Conservation (phyloP, 2,329 filamentous ascomycete species). For the Chaetomiaceae sp. region DNA sequence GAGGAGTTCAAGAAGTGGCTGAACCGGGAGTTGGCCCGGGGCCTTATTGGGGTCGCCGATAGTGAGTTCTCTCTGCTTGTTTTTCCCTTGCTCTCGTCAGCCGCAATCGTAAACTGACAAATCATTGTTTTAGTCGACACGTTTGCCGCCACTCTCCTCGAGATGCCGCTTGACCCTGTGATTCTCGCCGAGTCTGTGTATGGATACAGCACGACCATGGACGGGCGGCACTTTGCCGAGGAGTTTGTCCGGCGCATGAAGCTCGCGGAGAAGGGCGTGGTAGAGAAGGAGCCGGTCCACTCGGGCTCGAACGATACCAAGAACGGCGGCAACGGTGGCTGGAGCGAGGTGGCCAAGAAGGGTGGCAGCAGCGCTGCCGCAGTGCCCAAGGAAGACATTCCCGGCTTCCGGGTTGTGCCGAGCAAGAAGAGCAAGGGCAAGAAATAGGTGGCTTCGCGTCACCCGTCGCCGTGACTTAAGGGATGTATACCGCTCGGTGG, state of each 20-base stretch:
- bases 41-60: conserved; percentile 40
- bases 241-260: conserved; percentile 92
- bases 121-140: conserved; percentile 57
- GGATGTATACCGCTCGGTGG: too few relatives aligned
- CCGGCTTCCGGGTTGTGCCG: conserved; percentile 81
- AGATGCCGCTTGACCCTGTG: conserved; percentile 69
- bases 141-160: conserved; percentile 71
- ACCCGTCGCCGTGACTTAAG: too few relatives aligned
- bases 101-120: too few relatives aligned
- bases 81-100: background rate
- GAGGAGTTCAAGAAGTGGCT: conserved; percentile 97
- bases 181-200: conserved; percentile 91
- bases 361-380: conserved; percentile 39
- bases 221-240: conserved; percentile 87
- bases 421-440: conserved; percentile 86
- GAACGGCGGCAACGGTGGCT: conserved; percentile 60
- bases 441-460: conserved; percentile 47
- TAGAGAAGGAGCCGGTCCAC: conserved; percentile 61
- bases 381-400: conserved; percentile 39
- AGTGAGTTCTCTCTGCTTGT: conserved; percentile 8
- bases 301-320: conserved; percentile 36
- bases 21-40: conserved; percentile 69
- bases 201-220: conserved; percentile 78
- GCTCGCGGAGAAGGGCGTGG: conserved; percentile 83
- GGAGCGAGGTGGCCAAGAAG: conserved; percentile 98